Percentiles rank a stretch among this genome's conserved stretches.
These are phyloP conservation scores for Monosporascus sp. DNA, from an alignment of 2,329 filamentous ascomycete genomes.

Conservation along the genomic window DNA sequence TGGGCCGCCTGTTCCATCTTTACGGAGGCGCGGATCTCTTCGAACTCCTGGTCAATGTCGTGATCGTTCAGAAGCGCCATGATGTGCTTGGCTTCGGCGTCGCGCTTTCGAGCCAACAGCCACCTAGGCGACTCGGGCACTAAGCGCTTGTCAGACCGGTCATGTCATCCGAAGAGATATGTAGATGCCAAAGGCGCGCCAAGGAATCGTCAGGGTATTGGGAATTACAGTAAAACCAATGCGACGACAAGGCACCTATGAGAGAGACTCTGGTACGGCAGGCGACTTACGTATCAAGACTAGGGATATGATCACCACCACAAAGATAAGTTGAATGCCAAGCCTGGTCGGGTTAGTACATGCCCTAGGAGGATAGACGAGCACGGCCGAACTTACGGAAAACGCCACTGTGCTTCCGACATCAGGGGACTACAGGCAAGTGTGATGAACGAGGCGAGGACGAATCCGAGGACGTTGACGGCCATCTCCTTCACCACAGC, in stretches of 20 bases:
- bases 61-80: conserved; percentile 1
- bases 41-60: conserved; percentile 2
- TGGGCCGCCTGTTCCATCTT: conserved; percentile 2
- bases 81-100: conserved; percentile 1
- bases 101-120: not conserved
- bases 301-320: not conserved
- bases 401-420: conserved; percentile 2
- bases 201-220: too few species aligned
- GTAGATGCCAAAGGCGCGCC: too few species aligned
- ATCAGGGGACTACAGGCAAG: conserved; percentile 2
- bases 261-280: not conserved
- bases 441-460: conserved; percentile 1
- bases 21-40: conserved; percentile 2
- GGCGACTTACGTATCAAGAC: not conserved
- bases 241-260: not conserved
- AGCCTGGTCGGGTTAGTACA: not conserved
- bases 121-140: not conserved
- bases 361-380: not conserved
- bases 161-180: not conserved
- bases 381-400: not conserved
- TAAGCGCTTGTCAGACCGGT: not conserved
- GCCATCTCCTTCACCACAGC: conserved; percentile 4
- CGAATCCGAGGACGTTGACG: conserved; percentile 4
- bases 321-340: not conserved
- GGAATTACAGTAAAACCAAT: too few species aligned